These are phyloP conservation scores for Mycena capillaripes DNA, from an alignment of 768 basidiomycete genomes.

Conservation along the genomic window DNA sequence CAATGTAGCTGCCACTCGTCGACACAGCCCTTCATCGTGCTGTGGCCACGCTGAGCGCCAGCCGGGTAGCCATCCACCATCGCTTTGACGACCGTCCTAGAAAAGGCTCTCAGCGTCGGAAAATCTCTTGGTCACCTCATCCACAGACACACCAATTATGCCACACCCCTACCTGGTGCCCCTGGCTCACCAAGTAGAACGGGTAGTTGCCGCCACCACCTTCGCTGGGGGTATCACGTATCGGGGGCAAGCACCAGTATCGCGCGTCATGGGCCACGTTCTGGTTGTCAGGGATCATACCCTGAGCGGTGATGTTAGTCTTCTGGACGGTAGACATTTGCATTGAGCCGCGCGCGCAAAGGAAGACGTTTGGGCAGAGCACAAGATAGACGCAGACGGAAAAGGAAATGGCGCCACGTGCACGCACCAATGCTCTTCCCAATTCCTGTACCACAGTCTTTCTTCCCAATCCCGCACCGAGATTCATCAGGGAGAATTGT, in stretches of 20 bases:
- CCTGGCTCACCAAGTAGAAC: background rate
- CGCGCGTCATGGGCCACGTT: background rate
- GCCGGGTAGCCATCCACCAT: background rate
- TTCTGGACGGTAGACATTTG: no score
- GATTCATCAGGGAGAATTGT: no score
- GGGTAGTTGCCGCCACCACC: background rate
- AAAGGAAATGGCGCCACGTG: no score
- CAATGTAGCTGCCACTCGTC: background rate
- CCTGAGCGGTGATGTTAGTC: background rate
- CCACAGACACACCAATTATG: background rate
- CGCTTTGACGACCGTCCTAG: background rate
- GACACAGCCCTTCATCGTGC: background rate
- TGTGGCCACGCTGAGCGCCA: background rate
- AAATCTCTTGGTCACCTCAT: no score
- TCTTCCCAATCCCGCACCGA: no score
- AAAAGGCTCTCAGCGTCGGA: no score
- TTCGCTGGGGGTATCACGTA: background rate
- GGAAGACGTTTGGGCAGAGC: no score
- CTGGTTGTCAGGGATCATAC: background rate
- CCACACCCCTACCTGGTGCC: background rate
- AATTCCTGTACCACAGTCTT: no score
- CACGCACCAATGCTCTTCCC: no score
- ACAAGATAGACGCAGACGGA: no score
- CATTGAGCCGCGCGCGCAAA: no score
- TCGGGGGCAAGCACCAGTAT: background rate